phyloP scores from a whole-genome alignment of 768 basidiomycete species.

The Naganishia vishniacii region DNA sequence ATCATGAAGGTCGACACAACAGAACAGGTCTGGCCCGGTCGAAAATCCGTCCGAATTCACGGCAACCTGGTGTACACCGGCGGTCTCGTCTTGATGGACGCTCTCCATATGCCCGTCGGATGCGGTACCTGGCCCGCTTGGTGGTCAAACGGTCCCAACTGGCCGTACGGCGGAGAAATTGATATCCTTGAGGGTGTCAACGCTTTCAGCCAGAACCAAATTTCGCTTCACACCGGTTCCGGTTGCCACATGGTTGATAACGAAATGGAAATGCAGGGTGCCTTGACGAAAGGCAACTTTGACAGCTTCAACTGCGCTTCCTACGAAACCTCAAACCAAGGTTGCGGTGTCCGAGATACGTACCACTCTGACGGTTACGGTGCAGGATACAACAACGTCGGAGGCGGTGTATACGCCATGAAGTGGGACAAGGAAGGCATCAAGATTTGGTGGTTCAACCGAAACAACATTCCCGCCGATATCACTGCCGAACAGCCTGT shows the following conservation, averaged over 20 bases:
- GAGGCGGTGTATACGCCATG: slow-evolving; percentile 86
- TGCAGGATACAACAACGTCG: slow-evolving; percentile 73
- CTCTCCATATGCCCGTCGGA: slow-evolving; percentile 81
- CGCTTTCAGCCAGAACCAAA: slow-evolving; percentile 50
- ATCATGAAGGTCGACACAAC: slow-evolving; percentile 88
- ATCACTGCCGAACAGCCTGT: slow-evolving; percentile 67
- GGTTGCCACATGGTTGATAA: slow-evolving; percentile 49
- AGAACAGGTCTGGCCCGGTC: slow-evolving; percentile 59
- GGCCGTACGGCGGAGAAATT: slow-evolving; percentile 49
- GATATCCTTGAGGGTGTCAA: slow-evolving; percentile 54
- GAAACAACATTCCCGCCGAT: slow-evolving; percentile 66
- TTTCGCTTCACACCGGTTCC: slow-evolving; percentile 52
- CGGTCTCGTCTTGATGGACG: slow-evolving; percentile 75
- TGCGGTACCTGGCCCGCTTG: slow-evolving; percentile 79
- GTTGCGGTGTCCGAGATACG: slow-evolving; percentile 66
- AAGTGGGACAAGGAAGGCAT: slow-evolving; percentile 72
- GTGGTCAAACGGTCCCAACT: slow-evolving; percentile 55
- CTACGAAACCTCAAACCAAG: slow-evolving; percentile 46
- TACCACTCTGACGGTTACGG: slow-evolving; percentile 64
- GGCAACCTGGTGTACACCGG: slow-evolving; percentile 52
- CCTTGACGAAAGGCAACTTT: slow-evolving; percentile 43
- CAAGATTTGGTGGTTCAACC: slow-evolving; percentile 73
- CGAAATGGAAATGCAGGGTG: slow-evolving; percentile 32
- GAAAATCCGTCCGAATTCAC: slow-evolving; percentile 70
- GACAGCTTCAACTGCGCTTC: slow-evolving; percentile 45